A percentile compares a stretch with the other conserved stretches of the same genome.
These are phyloP conservation scores for Colletotrichum eremochloae DNA, from an alignment of 2,329 filamentous ascomycete genomes.

Conservation along the genomic window DNA sequence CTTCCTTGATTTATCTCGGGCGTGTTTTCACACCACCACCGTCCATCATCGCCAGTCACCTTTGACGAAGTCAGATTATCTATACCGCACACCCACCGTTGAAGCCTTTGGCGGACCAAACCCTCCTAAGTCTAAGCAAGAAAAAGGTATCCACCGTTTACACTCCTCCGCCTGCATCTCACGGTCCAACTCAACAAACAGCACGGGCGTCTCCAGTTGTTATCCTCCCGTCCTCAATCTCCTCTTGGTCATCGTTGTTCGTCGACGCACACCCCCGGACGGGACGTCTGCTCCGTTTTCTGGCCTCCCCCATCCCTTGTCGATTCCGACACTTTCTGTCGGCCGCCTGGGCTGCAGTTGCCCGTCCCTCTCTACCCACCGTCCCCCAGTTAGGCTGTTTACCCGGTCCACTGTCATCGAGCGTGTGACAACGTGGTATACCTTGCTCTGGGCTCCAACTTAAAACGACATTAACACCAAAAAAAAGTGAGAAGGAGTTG, in stretches of 20 bases:
- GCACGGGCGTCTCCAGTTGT: constrained; percentile 10
- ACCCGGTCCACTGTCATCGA: constrained; percentile 14
- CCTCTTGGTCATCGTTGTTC: not conserved
- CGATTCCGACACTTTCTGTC: constrained; percentile 31
- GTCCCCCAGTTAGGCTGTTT: not conserved
- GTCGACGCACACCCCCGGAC: constrained; percentile 17
- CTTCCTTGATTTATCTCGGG: constrained; percentile 31
- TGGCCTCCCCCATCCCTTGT: constrained; percentile 6
- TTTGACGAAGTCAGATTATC: not conserved
- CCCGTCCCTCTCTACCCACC: not conserved
- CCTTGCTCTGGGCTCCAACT: constrained; percentile 34
- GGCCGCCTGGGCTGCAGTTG: constrained; percentile 28
- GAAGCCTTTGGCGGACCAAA: constrained; percentile 32
- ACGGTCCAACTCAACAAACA: constrained; percentile 8
- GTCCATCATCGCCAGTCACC: not conserved
- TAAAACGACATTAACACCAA: constrained; percentile 24
- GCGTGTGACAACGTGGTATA: constrained; percentile 28
- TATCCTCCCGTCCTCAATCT: not conserved
- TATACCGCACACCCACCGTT: not conserved
- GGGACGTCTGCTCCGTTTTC: constrained; percentile 27
- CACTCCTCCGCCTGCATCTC: not conserved
- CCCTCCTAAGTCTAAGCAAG: constrained; percentile 15
- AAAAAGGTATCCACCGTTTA: not conserved
- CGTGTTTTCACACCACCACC: not conserved
- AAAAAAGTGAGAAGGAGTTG: constrained; percentile 6